Conservation (phyloP, 768 basidiomycete species). For the Pilatotrama ljubarskyi region DNA sequence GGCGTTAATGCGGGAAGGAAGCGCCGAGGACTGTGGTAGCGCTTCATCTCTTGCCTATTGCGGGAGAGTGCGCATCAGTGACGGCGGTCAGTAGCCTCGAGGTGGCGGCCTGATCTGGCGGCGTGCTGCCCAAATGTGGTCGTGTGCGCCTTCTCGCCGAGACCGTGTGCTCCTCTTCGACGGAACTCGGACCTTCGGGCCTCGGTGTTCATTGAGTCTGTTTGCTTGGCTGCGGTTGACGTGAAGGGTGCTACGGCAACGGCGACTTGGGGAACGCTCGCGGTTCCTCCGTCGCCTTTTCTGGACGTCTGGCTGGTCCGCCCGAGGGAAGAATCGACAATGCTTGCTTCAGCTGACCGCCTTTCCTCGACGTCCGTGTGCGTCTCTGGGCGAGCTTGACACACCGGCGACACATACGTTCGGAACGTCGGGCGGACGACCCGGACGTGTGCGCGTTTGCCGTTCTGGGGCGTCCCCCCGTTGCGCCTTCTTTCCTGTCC, state of each 20-base stretch:
- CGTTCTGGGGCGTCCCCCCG: background rate
- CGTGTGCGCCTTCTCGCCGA: background rate
- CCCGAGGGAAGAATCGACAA: background rate
- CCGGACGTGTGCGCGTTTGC: slow-evolving; percentile 7
- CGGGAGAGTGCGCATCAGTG: background rate
- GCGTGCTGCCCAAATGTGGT: background rate
- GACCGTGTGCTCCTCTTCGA: background rate
- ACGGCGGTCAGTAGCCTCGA: slow-evolving; percentile 16
- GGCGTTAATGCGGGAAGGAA: too few species aligned
- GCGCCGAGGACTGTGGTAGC: too few species aligned
- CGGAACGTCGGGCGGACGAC: slow-evolving; percentile 5
- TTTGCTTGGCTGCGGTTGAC: slow-evolving; percentile 1
- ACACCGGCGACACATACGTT: slow-evolving; percentile 10
- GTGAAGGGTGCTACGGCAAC: slow-evolving; percentile 12
- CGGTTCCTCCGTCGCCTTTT: slow-evolving; percentile 1
- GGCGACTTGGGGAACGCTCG: slow-evolving; percentile 1
- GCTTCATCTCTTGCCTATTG: too few species aligned
- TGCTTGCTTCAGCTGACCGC: slow-evolving; percentile 8
- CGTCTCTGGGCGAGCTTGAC: background rate
- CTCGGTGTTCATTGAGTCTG: slow-evolving; percentile 8
- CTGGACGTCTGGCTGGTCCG: slow-evolving; percentile 2
- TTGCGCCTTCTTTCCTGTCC: background rate
- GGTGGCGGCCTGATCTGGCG: background rate
- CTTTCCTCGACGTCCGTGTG: background rate
- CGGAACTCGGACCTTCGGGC: slow-evolving; percentile 6